phyloP scores from a whole-genome alignment of 805 yeast genomes.

The Priceomyces medius region DNA sequence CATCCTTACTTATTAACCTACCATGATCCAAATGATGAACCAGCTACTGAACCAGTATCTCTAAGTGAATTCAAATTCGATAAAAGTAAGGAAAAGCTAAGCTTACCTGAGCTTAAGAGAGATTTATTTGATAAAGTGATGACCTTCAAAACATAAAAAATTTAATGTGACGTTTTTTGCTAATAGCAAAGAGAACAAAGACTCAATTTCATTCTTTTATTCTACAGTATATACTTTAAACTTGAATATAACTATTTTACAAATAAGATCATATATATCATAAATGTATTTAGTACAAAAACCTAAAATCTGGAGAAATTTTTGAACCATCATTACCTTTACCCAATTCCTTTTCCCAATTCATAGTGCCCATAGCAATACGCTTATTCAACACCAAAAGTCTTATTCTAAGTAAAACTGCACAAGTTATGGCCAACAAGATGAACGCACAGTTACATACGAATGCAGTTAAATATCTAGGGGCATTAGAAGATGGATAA shows the following conservation, averaged over 20 bases:
- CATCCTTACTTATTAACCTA: conserved; percentile 89
- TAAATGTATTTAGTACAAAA: conserved; percentile 24
- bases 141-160: conserved; percentile 19
- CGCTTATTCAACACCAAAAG: conserved; percentile 38
- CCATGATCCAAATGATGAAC: conserved; percentile 49
- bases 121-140: conserved; percentile 76
- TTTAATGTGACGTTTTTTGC: background rate
- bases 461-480: conserved; percentile 48
- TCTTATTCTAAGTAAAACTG: conserved; percentile 39
- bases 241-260: too few species aligned
- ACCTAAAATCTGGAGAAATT: conserved; percentile 46
- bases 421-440: conserved; percentile 37
- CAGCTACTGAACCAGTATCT: conserved; percentile 21
- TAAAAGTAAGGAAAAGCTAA: conserved; percentile 67
- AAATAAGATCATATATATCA: too few species aligned
- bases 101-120: conserved; percentile 66
- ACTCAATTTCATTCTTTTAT: too few species aligned
- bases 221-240: too few species aligned
- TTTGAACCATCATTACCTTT: conserved; percentile 43
- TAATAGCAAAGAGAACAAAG: background rate
- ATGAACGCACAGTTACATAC: conserved; percentile 49
- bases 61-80: conserved; percentile 30
- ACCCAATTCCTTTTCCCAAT: conserved; percentile 51
- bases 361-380: conserved; percentile 46
- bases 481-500: conserved; percentile 45